Conservation (phyloP, 495 filamentous ascomycete genomes). For the Neurospora africana region DNA sequence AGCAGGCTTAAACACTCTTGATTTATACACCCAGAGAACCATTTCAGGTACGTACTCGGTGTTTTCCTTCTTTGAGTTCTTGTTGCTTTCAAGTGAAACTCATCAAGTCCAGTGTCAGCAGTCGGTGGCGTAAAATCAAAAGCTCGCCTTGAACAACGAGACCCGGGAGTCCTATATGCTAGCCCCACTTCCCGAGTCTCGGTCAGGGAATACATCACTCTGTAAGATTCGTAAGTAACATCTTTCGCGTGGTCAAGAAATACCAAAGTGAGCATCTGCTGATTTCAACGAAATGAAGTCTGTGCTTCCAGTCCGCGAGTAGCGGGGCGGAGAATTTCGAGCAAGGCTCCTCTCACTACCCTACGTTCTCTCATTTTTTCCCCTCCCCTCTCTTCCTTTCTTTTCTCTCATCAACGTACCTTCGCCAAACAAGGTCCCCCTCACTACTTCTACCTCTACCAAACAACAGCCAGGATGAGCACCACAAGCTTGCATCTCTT, state of each 20-base stretch:
- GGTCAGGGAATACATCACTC: not conserved
- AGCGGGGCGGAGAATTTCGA: not conserved
- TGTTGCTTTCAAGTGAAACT: not conserved
- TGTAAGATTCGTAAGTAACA: not conserved
- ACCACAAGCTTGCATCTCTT: not conserved
- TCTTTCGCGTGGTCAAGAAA: not conserved
- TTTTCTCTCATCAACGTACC: not conserved
- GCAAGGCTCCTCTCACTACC: not conserved
- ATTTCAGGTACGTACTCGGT: not conserved
- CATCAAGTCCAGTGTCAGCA: not conserved
- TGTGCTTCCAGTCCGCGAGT: not conserved
- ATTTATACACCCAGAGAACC: not conserved
- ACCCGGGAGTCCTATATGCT: not conserved
- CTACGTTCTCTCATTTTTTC: not conserved
- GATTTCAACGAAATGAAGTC: not conserved
- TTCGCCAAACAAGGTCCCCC: not conserved
- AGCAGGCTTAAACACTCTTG: not conserved
- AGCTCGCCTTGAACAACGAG: not conserved
- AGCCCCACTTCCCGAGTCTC: not conserved
- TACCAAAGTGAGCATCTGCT: not conserved
- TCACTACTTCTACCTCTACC: not conserved
- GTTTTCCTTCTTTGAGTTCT: not conserved
- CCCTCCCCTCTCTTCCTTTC: not conserved
- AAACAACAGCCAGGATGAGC: not conserved
- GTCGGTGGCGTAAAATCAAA: not conserved